These are phyloP conservation scores for Priceomyces carsonii DNA, from an alignment of 805 yeast species.

Conservation along the genomic window DNA sequence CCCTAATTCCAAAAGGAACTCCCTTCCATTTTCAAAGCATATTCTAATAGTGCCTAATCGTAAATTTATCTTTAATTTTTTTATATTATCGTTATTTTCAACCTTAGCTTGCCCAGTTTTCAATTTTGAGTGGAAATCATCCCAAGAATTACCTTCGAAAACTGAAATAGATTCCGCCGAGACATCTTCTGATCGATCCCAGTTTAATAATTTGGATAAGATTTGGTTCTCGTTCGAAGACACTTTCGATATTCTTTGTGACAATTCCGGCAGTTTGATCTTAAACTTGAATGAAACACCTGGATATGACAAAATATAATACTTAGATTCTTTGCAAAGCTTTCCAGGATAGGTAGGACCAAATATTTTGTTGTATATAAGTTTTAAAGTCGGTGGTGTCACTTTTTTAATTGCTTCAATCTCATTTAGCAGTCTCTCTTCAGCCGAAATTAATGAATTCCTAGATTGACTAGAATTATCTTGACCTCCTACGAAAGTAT, in stretches of 20 bases:
- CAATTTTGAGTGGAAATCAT: slow-evolving; percentile 16
- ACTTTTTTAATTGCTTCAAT: slow-evolving; percentile 3
- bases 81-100: slow-evolving; percentile 1
- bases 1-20: slow-evolving; percentile 33
- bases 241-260: slow-evolving; percentile 11
- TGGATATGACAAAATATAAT: slow-evolving; percentile 53
- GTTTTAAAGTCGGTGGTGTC: slow-evolving; percentile 28
- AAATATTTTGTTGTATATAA: slow-evolving; percentile 54
- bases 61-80: slow-evolving; percentile 17
- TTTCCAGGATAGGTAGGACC: slow-evolving; percentile 66
- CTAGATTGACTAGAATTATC: neutral
- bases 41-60: slow-evolving; percentile 24
- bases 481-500: no score
- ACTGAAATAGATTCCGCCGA: slow-evolving; percentile 40
- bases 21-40: slow-evolving; percentile 10
- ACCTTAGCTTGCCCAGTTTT: neutral
- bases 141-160: slow-evolving; percentile 40
- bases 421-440: neutral
- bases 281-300: slow-evolving; percentile 56
- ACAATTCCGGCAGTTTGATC: slow-evolving; percentile 20
- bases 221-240: slow-evolving; percentile 19
- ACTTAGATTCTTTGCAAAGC: slow-evolving; percentile 19
- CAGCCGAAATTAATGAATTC: neutral
- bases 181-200: slow-evolving; percentile 33
- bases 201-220: slow-evolving; percentile 30